phyloP scores from a whole-genome alignment of 1,139 yeast species.

The Geotrichum reessii region DNA sequence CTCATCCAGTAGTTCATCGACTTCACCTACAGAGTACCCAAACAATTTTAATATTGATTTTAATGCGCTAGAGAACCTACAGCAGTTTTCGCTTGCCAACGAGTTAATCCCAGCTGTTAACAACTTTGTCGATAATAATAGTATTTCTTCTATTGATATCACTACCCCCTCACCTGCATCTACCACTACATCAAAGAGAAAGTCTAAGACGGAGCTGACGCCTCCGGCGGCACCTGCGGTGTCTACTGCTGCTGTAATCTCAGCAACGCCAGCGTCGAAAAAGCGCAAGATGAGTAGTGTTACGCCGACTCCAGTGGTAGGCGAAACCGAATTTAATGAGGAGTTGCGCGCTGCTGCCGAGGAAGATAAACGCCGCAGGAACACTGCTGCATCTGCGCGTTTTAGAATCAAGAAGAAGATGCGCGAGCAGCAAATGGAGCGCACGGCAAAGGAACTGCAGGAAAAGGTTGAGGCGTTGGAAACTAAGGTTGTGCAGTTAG shows the following conservation, averaged over 20 bases:
- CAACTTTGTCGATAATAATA: not conserved
- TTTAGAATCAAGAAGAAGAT: constrained; percentile 74
- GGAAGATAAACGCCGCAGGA: constrained; percentile 62
- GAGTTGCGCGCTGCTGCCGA: constrained; percentile 31
- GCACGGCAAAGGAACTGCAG: constrained; percentile 53
- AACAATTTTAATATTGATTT: constrained; percentile 5
- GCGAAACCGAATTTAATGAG: not conserved
- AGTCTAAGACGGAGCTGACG: not conserved
- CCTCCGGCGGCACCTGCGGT: not conserved
- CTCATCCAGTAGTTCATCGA: not conserved
- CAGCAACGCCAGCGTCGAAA: not conserved
- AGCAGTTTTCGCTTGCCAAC: constrained; percentile 16
- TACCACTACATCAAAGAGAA: constrained; percentile 9
- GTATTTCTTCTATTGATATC: not conserved
- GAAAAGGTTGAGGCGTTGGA: constrained; percentile 59
- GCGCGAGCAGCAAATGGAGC: constrained; percentile 81
- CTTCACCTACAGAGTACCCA: not conserved
- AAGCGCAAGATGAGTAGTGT: constrained; percentile 4
- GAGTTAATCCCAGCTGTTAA: constrained; percentile 12
- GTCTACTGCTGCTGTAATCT: not conserved
- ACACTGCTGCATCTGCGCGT: constrained; percentile 76
- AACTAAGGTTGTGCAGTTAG: constrained; percentile 57
- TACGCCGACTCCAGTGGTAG: not conserved
- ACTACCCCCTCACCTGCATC: not conserved
- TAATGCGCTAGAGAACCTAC: constrained; percentile 10